Evolutionary conservation across 176 grass and related monocot genomes (phyloP).

Genomic region (Pharus latifolius): DNA sequence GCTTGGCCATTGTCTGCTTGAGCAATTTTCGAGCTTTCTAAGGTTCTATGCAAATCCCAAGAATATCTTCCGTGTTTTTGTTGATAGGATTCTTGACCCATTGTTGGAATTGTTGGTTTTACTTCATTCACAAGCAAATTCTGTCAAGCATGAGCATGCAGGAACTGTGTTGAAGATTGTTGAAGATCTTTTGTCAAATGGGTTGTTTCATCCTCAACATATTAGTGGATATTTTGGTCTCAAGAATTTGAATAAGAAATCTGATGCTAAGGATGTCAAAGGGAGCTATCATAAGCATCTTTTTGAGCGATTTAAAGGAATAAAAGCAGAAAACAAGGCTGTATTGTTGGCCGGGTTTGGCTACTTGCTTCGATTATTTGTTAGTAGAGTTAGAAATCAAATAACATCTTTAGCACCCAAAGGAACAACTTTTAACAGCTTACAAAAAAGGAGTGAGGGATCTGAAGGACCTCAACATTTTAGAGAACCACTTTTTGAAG

Average conservation of each 20-base stretch:
- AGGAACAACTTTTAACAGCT: neutral
- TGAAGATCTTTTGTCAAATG: slow-evolving; percentile 82
- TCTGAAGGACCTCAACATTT: slow-evolving; percentile 57
- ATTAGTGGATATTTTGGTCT: slow-evolving; percentile 79
- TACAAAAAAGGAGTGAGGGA: slow-evolving; percentile 27
- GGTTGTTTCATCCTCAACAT: slow-evolving; percentile 76
- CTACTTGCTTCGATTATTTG: slow-evolving; percentile 74
- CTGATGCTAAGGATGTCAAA: slow-evolving; percentile 46
- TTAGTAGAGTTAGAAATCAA: slow-evolving; percentile 43
- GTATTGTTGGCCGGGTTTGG: slow-evolving; percentile 75
- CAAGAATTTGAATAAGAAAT: slow-evolving; percentile 39
- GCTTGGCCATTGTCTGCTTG: slow-evolving; percentile 55
- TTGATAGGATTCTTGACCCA: slow-evolving; percentile 62
- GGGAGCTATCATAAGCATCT: slow-evolving; percentile 89
- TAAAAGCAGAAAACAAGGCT: slow-evolving; percentile 79
- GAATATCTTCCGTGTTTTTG: slow-evolving; percentile 79
- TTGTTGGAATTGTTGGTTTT: slow-evolving; percentile 78
- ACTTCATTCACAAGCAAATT: slow-evolving; percentile 58
- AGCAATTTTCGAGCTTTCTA: slow-evolving; percentile 70
- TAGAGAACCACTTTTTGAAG: slow-evolving; percentile 66
- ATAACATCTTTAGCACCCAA: slow-evolving; percentile 20
- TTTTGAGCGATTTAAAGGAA: slow-evolving; percentile 65
- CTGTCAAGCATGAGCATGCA: slow-evolving; percentile 15
- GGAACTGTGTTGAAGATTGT: slow-evolving; percentile 39
- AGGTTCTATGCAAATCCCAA: slow-evolving; percentile 80